Base-by-base conservation (phyloP, 1,284 basidiomycete species). In the Megacollybia platyphylla region DNA sequence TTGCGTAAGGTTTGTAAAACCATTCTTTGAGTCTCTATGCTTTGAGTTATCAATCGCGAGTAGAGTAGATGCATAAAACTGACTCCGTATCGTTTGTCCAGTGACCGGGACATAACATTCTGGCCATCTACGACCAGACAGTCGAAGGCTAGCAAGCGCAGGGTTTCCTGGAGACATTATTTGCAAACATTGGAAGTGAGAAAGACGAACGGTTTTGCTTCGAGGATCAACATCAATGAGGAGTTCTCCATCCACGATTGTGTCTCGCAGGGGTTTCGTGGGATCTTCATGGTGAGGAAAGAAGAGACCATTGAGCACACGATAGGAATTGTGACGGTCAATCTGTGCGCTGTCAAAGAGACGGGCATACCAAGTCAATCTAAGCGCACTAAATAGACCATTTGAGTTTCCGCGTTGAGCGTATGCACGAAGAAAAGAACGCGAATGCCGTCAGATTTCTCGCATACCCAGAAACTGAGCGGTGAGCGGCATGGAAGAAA, bases 401-500 rank as follows among this genome's bases (percentile, higher is more conserved):
- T 72, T 61, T 97, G 93, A 24, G 68, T 71, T 31, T 70, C 68
- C 7, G 70, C 61, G 17, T 71, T 66, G 42, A 68, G 61, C 15
- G 89, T 85, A 34, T 83, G 73, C 40, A 98, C 73, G 46, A 96
- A 69, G 39, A 97, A 75, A 36, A 98, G 69, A 27, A 98, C 89
- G 35, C 96, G 79, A 42, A 97, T 65, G 2, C 96, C 96, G 57
- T 99, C 96, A n/a, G 92, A 96, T 68, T 99, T 99, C 65, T 99
- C 96, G 64, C 92, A 97, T 26, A 99, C 94, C 94, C 94, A 99
- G 59, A 87, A 98, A 59, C 91, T 96, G 53, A 13, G 38, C 4
- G 24, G 39, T 26, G 39, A 39, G 26, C 11, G 31, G 31, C 13
- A 18, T 29, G 45, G 20, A 24, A 20, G 37, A 42, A 2, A 10